Evolutionary conservation across 805 yeast genomes (phyloP), one percentile per base, ranked within the genome.

Genomic region (Candida michaelii): DNA sequence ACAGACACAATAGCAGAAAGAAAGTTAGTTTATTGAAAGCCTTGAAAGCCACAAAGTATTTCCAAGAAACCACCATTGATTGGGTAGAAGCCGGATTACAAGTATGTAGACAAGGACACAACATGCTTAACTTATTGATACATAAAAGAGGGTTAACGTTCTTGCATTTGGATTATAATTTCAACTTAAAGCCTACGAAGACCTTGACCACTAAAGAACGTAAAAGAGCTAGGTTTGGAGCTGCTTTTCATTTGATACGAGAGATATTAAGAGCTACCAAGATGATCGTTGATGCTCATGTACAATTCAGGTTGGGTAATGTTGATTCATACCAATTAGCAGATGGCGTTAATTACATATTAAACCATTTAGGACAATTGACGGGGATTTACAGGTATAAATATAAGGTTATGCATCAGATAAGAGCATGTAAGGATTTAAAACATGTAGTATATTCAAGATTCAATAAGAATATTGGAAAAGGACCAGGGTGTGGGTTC

Each of bases 31-130:
- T 93, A 11, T 59, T 93, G 19, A 80, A 79, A 47, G 73, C 81
- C 23, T 73, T 93, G 50, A 79, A 80, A 44, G 72, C 76, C 35
- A 93, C 99, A 0, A 90, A 88, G 55, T 93, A 79, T 60, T 93
- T 93, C 63, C 96, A 89, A 57, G 83, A 86, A 53, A 91, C 99
- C 0, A 76, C 90, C 0, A 82, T 93, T 38, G 99, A 93, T 62
- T 93, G 99, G 99, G 93, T 91, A 2, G 99, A 93, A 61, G 99
- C 98, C 1, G 99, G 97, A 21, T 69, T 93, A 44, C 98, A 93
- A 64, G 80, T 93, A 2, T 86, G 96, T 56, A 77, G 80, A 29
- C 99, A 93, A 63, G 99, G 99, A 2, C 87, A 83, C 62, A 91
- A 89, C 53, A 90, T 91, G 95, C 73, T 93, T 36, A 90, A 89